Base-by-base conservation (phyloP, 257 asterid species). In the Solanum paucissectum region DNA sequence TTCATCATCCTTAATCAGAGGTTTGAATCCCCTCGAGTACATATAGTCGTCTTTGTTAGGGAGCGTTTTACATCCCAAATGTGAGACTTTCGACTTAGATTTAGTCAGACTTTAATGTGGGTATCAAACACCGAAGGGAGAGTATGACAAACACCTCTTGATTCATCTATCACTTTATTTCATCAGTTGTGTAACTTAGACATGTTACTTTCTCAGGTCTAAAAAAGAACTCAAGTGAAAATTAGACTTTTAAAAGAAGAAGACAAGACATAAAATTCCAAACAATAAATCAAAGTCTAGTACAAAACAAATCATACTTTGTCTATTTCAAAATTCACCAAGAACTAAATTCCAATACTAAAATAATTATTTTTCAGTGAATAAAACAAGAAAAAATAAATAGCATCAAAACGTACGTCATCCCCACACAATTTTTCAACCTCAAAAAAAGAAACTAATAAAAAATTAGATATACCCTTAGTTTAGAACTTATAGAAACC, bases 121-220 rank as follows among this genome's bases (percentile, higher is more conserved):
- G 1, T 49, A 49, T 0, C 3, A 21, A 14, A 49, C 20, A 49
- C 1, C 21, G 3, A 49, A 1, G 0, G 23, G 3, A 49, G 21
- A 49, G 21, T 14, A 49, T 14, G 60, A 79, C 38, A 44, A 27
- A 79, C 18, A 79, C 14, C 21, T 49, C 58, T 18, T 81, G 38
- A 16, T 79, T 14, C 84, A 79, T 79, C 25, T 8, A 79, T 14
- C 25, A 79, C 62, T 79, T 25, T 42, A 79, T 12, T 25, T 27
- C 64, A 25, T 27, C 64, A 27, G 85, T 81, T 27, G 0, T 27
- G 0, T 81, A 81, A 81, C 58, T 81, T 46, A 68, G 85, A 81
- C 66, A 44, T 81, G 37, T 81, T 81, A 44, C 66, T 81, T 29
- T 81, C 85, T 46, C 66, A 79, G 27, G 85, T 79, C 85, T 79